Base-by-base conservation (phyloP, 192 early-diverging fungal species). In the Rhizophagus sp. region DNA sequence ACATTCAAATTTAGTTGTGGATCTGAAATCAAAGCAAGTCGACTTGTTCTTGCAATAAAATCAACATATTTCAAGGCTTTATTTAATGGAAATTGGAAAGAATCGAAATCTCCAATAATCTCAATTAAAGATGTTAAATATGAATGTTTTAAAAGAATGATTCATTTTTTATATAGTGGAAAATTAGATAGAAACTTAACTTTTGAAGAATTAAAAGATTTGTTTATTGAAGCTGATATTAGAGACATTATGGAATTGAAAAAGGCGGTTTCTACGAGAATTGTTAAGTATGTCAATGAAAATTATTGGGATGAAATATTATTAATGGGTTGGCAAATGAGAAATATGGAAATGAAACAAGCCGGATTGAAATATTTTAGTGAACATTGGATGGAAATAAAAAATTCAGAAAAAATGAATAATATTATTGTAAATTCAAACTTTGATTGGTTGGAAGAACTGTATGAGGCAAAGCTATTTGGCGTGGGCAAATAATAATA, bases 81-180 rank as follows among this genome's bases (percentile, higher is more conserved):
- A 34, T 64, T 79, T 66, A n/a, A 62, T 11, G 77, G 62, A 19
- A 50, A 79, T 49, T 79, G 77, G 77, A 22, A 34, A 52, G 77
- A 79, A 69, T 62, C 62, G 50, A 62, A 79, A 13, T 34, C 44
- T 17, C 17, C 22, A n/a, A n/a, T 25, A 34, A 79, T 79, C 30
- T 6, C 19, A 65, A 79, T 79, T 33, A 79, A 79, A 79, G 57
- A 79, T 49, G 62, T 79, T 19, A 44, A 69, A 34, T 69, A 61
- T 64, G 49, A 25, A 6, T 50, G 36, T 27, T 79, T 79, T 33
- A 57, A 57, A 57, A 57, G 52, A 19, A 69, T 79, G 50, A 12
- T 79, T 49, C 61, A 79, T 69, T 79, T 64, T 70, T 57, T 79
- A 57, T 79, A 79, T 79, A 79, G 65, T 44, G 77, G 77, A 39